Evolutionary conservation across 1,284 basidiomycete species (phyloP).

Genomic region (Pascua sp.): DNA sequence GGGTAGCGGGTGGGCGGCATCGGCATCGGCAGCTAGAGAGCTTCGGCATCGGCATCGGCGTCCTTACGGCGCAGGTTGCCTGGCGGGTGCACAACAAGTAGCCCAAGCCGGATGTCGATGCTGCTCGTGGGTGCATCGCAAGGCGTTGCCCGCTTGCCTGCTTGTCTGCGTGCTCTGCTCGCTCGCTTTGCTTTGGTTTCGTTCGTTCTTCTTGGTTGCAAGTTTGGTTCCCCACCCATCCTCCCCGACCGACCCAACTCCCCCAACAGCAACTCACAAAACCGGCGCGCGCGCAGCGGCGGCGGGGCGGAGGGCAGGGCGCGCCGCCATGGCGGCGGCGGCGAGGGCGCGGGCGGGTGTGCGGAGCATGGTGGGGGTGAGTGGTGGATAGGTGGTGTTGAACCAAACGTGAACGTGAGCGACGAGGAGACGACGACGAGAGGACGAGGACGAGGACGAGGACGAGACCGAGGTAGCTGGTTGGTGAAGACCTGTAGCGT

Average conservation of each 20-base stretch:
- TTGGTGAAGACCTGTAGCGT: too few species aligned
- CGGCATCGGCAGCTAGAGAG: constrained; percentile 1
- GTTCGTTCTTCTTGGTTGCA: too few species aligned
- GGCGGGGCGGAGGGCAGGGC: constrained; percentile 14
- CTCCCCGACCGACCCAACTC: too few species aligned
- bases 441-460: too few species aligned
- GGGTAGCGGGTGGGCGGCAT: background rate
- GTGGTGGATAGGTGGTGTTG: background rate
- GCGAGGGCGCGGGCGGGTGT: constrained; percentile 32
- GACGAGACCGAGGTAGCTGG: too few species aligned
- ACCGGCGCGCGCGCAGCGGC: constrained; percentile 4
- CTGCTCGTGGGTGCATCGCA: background rate
- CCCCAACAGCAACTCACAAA: background rate
- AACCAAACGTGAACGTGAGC: too few species aligned
- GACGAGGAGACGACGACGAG: too few species aligned
- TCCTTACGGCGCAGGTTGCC: too few species aligned
- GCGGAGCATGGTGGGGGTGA: constrained; percentile 33
- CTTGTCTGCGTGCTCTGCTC: too few species aligned
- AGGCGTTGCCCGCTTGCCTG: too few species aligned
- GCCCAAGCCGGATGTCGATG: background rate
- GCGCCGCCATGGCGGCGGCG: constrained; percentile 16
- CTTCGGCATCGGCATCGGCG: constrained; percentile 5
- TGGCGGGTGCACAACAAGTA: background rate
- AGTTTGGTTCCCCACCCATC: too few species aligned
- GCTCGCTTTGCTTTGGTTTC: too few species aligned